phyloP scores from a whole-genome alignment of 176 grass and related monocot genomes.

The Lolium multiflorum region DNA sequence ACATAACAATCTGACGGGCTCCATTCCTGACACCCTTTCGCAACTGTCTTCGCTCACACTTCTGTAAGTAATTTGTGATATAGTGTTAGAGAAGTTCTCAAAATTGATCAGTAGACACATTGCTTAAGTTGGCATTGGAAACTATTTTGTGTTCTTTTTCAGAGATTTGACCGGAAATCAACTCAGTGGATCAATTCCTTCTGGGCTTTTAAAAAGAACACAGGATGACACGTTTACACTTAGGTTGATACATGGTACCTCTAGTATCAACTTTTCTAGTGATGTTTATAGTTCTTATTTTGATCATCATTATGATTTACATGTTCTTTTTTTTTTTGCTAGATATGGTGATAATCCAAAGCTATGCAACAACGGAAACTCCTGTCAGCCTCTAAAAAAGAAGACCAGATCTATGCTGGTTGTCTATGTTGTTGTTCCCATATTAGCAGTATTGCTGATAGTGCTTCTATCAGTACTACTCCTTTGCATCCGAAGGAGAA shows the following conservation, averaged over 20 bases:
- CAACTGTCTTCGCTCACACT: slow-evolving; percentile 38
- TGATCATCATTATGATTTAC: not conserved
- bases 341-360: slow-evolving; percentile 45
- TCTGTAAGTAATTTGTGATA: slow-evolving; percentile 37
- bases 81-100: slow-evolving; percentile 2
- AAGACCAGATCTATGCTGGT: slow-evolving; percentile 10
- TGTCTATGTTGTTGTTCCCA: slow-evolving; percentile 44
- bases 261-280: no score
- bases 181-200: slow-evolving; percentile 55
- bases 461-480: slow-evolving; percentile 9
- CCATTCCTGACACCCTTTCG: slow-evolving; percentile 59
- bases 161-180: slow-evolving; percentile 63
- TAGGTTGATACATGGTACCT: slow-evolving; percentile 30
- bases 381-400: slow-evolving; percentile 33
- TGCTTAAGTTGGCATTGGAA: not conserved
- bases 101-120: not conserved
- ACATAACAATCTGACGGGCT: slow-evolving; percentile 64
- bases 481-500: slow-evolving; percentile 24
- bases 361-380: slow-evolving; percentile 40
- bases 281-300: not conserved
- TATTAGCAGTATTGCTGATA: slow-evolving; percentile 17
- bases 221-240: slow-evolving; percentile 44
- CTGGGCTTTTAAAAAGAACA: slow-evolving; percentile 43
- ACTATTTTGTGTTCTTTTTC: not conserved
- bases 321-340: not conserved